phyloP scores from a whole-genome alignment of 2,329 filamentous ascomycete species.

The Calonectria multiphialidica region DNA sequence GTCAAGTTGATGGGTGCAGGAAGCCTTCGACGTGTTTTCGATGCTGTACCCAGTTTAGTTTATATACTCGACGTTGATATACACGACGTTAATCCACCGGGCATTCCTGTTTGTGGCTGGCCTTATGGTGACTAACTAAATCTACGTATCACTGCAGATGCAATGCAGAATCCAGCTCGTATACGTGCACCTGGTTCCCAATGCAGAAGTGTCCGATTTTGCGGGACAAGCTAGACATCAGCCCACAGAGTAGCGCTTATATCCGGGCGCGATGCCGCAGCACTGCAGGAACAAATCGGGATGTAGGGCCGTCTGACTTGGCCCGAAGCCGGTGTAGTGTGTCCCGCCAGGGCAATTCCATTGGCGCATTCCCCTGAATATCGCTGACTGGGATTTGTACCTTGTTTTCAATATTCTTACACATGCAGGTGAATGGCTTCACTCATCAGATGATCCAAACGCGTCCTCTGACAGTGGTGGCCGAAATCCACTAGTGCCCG shows the following conservation, averaged over 20 bases:
- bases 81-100: not conserved
- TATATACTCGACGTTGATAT: not conserved
- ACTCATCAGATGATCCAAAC: not conserved
- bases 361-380: not conserved
- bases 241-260: not conserved
- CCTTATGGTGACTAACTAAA: not conserved
- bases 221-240: not conserved
- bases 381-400: not conserved
- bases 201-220: not conserved
- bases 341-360: not conserved
- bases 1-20: not conserved
- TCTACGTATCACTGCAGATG: not conserved
- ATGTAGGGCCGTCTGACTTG: not conserved
- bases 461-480: not conserved
- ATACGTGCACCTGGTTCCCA: not conserved
- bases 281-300: not conserved
- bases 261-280: not conserved
- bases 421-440: not conserved
- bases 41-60: not conserved
- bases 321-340: not conserved
- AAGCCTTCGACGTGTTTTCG: not conserved
- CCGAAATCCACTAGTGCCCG: too few relatives aligned
- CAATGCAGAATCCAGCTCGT: not conserved
- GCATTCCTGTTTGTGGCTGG: not conserved
- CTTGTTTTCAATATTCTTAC: not conserved